phyloP scores from a whole-genome alignment of 495 filamentous ascomycete genomes.

The Penicillium coprophilum region DNA sequence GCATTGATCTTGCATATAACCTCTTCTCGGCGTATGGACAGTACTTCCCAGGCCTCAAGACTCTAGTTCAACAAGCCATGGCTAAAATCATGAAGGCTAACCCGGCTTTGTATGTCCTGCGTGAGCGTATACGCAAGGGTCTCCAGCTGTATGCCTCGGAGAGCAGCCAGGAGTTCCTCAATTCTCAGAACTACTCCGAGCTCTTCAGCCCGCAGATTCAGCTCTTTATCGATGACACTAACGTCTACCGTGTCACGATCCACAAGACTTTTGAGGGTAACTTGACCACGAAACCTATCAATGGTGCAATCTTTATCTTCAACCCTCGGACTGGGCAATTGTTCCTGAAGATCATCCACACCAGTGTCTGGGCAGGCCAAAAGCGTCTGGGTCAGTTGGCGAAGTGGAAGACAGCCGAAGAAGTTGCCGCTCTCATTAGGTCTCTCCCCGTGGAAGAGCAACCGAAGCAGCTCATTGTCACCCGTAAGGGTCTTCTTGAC shows the following conservation, averaged over 20 bases:
- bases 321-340: slow-evolving; percentile 96
- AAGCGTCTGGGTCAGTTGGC: slow-evolving; percentile 98
- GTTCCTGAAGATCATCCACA: slow-evolving; percentile 99
- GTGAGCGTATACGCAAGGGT: slow-evolving; percentile 98
- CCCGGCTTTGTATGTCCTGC: slow-evolving; percentile 91
- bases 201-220: slow-evolving; percentile 99
- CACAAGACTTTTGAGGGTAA: slow-evolving; percentile 99
- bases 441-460: slow-evolving; percentile 98
- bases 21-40: slow-evolving; percentile 96
- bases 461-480: slow-evolving; percentile 98
- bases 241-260: slow-evolving; percentile 98
- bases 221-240: slow-evolving; percentile 99
- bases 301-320: slow-evolving; percentile 99
- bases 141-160: slow-evolving; percentile 97
- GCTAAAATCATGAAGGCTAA: slow-evolving; percentile 99
- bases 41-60: slow-evolving; percentile 98
- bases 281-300: slow-evolving; percentile 98
- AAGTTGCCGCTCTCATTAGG: slow-evolving; percentile 96
- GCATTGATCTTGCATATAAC: slow-evolving; percentile 97
- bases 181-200: slow-evolving; percentile 99
- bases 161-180: slow-evolving; percentile 99
- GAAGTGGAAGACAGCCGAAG: slow-evolving; percentile 99
- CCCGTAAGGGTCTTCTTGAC: slow-evolving; percentile 94
- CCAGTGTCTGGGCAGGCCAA: slow-evolving; percentile 98
- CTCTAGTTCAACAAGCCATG: slow-evolving; percentile 97